Conservation (phyloP, 164 flowering plant genomes). For the Tinospora cordifolia region DNA sequence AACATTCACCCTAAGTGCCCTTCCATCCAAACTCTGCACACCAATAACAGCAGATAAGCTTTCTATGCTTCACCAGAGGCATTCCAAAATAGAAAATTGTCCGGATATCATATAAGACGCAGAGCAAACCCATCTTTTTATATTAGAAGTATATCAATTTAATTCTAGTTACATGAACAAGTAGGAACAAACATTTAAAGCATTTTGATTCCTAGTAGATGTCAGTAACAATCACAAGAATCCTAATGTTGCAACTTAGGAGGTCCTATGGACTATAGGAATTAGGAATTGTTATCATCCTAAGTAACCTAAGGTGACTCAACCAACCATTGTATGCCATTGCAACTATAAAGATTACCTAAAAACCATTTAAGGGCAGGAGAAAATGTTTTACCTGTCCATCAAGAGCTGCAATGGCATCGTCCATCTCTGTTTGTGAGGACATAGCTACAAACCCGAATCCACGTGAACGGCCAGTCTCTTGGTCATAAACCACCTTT, state of each 20-base stretch:
- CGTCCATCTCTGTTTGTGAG: slow-evolving; percentile 53
- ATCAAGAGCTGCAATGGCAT: slow-evolving; percentile 77
- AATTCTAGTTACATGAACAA: background rate
- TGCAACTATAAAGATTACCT: background rate
- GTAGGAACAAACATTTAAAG: background rate
- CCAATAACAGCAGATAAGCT: background rate
- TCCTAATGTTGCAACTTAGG: background rate
- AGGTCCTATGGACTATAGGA: background rate
- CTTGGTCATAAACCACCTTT: slow-evolving; percentile 61
- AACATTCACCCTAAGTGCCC: slow-evolving; percentile 57
- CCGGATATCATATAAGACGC: background rate
- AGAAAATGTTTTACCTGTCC: slow-evolving; percentile 51
- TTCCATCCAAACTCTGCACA: slow-evolving; percentile 70
- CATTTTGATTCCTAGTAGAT: background rate
- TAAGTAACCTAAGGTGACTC: background rate
- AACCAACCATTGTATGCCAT: background rate
- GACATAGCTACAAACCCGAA: slow-evolving; percentile 83
- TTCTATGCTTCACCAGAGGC: background rate
- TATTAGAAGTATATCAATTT: background rate
- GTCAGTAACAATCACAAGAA: background rate
- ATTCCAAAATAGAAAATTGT: background rate
- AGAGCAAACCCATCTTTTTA: background rate
- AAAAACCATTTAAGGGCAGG: background rate
- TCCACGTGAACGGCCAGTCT: slow-evolving; percentile 79
- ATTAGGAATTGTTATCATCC: background rate